Conservation (phyloP, 495 filamentous ascomycete species). For the Darksidea phi region DNA sequence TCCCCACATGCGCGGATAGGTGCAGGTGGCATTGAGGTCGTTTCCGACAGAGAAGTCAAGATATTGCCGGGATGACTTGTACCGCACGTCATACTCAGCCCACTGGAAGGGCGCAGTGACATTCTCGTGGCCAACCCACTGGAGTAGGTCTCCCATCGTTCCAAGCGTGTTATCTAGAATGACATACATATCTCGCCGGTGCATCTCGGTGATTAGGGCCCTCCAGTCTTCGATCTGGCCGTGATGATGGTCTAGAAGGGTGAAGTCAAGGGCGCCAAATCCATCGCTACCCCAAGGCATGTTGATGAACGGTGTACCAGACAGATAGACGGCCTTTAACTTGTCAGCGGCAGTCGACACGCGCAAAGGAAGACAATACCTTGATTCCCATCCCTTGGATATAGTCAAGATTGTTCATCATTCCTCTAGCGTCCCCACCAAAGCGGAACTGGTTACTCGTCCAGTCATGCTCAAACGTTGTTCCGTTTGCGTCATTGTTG, state of each 20-base stretch:
- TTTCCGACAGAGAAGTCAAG: conserved; percentile 63
- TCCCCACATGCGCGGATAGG: conserved; percentile 66
- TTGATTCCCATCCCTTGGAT: conserved; percentile 74
- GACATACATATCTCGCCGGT: conserved; percentile 33
- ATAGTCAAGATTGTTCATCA: conserved; percentile 69
- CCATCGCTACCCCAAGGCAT: conserved; percentile 68
- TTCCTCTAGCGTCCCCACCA: conserved; percentile 66
- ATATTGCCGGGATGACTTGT: conserved; percentile 28
- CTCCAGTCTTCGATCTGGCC: conserved; percentile 65
- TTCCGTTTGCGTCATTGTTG: conserved; percentile 71
- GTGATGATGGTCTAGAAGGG: conserved; percentile 68
- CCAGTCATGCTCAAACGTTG: conserved; percentile 66
- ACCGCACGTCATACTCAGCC: conserved; percentile 27
- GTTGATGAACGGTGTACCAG: conserved; percentile 69
- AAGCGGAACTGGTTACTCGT: conserved; percentile 70
- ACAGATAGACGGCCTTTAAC: conserved; percentile 62
- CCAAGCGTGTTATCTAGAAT: conserved; percentile 37
- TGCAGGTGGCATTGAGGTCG: conserved; percentile 57
- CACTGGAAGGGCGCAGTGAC: conserved; percentile 11
- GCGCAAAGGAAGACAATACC: conserved; percentile 39
- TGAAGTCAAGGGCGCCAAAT: conserved; percentile 66
- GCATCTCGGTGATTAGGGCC: conserved; percentile 60
- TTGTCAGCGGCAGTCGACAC: conserved; percentile 16
- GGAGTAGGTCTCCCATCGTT: conserved; percentile 33
- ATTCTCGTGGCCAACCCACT: conserved; percentile 27